These are phyloP conservation scores for Colletotrichum euphorbiae DNA, from an alignment of 2,329 filamentous ascomycete species.

Conservation along the genomic window DNA sequence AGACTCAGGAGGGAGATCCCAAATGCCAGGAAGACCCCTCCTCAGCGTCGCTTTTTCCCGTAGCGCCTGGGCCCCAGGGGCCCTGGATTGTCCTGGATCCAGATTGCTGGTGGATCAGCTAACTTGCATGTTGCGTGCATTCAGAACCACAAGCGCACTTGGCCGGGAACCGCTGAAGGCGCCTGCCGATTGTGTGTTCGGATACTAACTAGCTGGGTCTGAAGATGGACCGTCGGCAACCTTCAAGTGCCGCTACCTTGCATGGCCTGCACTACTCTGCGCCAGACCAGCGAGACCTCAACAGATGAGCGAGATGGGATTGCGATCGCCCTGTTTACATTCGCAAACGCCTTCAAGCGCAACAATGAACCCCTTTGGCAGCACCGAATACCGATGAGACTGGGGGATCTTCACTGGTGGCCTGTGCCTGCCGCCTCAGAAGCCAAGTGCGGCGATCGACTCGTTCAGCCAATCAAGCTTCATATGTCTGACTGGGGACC, in stretches of 20 bases:
- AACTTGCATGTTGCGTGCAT: constrained; percentile 25
- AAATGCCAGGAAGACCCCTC: constrained; percentile 17
- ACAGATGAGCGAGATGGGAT: too few relatives aligned
- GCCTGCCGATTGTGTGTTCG: not conserved
- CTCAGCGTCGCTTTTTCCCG: constrained; percentile 28
- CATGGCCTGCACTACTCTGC: too few relatives aligned
- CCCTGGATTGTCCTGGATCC: constrained; percentile 10
- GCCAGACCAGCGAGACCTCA: too few relatives aligned
- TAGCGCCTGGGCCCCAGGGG: constrained; percentile 25
- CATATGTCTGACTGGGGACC: not conserved
- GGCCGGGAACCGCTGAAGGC: constrained; percentile 20
- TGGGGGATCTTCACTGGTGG: constrained; percentile 2
- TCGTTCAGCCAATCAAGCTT: constrained; percentile 23
- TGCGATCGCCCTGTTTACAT: not conserved
- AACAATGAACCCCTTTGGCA: too few relatives aligned
- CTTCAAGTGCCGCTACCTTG: too few relatives aligned
- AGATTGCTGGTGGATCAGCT: constrained; percentile 22
- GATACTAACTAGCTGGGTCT: too few relatives aligned
- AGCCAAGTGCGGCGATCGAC: constrained; percentile 30
- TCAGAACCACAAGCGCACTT: constrained; percentile 19
- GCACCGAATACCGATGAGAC: too few relatives aligned
- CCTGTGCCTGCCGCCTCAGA: constrained; percentile 22
- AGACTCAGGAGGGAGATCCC: constrained; percentile 16
- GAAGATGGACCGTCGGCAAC: too few relatives aligned
- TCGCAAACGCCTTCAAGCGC: not conserved